Conservation (phyloP, 805 yeast species). For the Jamesozyma gamospora region DNA sequence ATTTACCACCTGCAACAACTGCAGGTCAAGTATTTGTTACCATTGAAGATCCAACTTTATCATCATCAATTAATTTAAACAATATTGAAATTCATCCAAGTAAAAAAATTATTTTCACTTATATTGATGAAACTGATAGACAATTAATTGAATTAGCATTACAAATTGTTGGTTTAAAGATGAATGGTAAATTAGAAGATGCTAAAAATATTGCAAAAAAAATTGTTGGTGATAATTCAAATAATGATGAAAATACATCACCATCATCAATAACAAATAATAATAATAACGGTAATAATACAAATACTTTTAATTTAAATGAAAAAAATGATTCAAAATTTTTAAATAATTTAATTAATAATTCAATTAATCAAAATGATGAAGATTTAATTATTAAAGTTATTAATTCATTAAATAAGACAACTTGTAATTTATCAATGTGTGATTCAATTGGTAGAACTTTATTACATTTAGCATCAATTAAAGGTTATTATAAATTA, state of each 20-base stretch:
- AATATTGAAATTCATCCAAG: conserved; percentile 11
- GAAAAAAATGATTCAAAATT: neutral
- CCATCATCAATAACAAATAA: neutral
- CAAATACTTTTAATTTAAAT: neutral
- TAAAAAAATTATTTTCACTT: conserved; percentile 56
- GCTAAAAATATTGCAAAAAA: conserved; percentile 89
- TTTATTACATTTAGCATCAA: conserved; percentile 73
- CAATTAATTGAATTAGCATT: conserved; percentile 90
- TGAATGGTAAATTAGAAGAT: conserved; percentile 93
- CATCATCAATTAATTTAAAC: neutral
- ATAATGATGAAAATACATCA: neutral
- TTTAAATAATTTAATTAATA: neutral
- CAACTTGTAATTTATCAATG: conserved; percentile 72
- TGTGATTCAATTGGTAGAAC: conserved; percentile 81
- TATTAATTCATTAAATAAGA: conserved; percentile 51
- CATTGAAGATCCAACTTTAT: conserved; percentile 42
- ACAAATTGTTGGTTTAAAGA: conserved; percentile 91
- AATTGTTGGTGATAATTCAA: conserved; percentile 53
- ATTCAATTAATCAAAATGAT: conserved; percentile 13
- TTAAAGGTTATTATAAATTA: conserved; percentile 59
- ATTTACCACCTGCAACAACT: conserved; percentile 79
- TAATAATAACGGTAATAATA: neutral
- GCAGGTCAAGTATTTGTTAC: conserved; percentile 90
- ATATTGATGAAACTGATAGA: conserved; percentile 89
- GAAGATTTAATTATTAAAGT: conserved; percentile 38